Evolutionary conservation across 306 rosid genomes (phyloP).

Genomic region (Cucumis sativus): DNA sequence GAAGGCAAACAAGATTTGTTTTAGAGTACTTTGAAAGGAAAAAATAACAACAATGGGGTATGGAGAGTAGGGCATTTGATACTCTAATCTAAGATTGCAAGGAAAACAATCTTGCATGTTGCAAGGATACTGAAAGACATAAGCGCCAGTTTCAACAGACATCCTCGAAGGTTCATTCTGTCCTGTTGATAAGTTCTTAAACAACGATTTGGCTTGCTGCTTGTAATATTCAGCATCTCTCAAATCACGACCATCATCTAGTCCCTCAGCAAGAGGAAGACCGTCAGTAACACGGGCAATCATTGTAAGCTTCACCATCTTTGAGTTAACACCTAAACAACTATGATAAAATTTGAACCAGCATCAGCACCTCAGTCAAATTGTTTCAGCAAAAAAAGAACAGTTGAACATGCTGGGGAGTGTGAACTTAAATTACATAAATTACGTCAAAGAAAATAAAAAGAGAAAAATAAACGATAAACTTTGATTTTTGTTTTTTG

Average conservation of each 20-base stretch:
- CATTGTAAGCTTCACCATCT: constrained; percentile 95
- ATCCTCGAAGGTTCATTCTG: constrained; percentile 92
- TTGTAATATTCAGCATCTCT: constrained; percentile 65
- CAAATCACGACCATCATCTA: constrained; percentile 82
- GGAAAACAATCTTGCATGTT: background rate
- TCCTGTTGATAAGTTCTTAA: constrained; percentile 79
- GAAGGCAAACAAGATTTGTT: background rate
- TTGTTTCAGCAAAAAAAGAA: too few species aligned
- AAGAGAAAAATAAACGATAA: too few species aligned
- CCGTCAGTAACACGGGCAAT: constrained; percentile 96
- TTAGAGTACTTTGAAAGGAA: background rate
- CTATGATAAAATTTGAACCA: background rate
- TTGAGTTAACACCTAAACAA: constrained; percentile 19
- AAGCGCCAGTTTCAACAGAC: constrained; percentile 91
- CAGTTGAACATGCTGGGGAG: background rate
- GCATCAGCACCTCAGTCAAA: background rate
- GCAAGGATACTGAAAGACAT: constrained; percentile 84
- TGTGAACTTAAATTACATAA: background rate
- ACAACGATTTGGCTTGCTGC: constrained; percentile 89
- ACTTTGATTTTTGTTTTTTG: too few species aligned
- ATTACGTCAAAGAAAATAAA: background rate
- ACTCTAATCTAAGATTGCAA: background rate
- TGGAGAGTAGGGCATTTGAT: background rate
- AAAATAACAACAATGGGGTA: background rate
- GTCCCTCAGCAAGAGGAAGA: constrained; percentile 84